Conservation (phyloP, 371 early-diverging fungal genomes). For the Syncephalis plumigaleata region DNA sequence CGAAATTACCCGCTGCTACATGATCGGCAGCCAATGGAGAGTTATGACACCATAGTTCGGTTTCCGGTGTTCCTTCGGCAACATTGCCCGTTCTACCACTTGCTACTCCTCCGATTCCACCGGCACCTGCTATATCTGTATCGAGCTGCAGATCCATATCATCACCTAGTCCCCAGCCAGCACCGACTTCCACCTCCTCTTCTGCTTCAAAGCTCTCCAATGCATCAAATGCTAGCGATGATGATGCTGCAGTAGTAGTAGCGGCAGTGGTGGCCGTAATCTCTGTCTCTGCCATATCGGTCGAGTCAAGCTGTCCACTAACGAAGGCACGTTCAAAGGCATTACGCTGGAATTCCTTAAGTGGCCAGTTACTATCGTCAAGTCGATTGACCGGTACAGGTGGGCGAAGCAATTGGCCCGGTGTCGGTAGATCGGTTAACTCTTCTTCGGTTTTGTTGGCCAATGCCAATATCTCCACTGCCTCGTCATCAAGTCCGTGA, state of each 20-base stretch:
- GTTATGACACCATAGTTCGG: constrained; percentile 60
- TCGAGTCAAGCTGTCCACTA: constrained; percentile 17
- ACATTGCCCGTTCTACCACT: constrained; percentile 21
- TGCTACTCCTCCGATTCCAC: no score
- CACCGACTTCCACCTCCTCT: constrained; percentile 23
- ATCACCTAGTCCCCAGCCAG: constrained; percentile 22
- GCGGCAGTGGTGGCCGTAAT: constrained; percentile 34
- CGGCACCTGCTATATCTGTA: constrained; percentile 30
- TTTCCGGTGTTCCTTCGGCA: constrained; percentile 49
- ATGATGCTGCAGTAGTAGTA: constrained; percentile 34
- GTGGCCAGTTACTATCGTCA: constrained; percentile 75
- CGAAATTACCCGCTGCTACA: constrained; percentile 85
- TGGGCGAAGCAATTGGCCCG: constrained; percentile 30
- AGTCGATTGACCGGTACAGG: constrained; percentile 47
- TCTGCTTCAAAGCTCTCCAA: constrained; percentile 12
- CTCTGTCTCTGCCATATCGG: constrained; percentile 26
- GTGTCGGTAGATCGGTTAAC: constrained; percentile 24
- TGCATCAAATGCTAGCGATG: constrained; percentile 26
- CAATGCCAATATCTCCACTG: constrained; percentile 52
- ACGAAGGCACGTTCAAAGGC: constrained; percentile 45
- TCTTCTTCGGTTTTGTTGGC: constrained; percentile 45
- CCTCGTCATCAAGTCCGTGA: constrained; percentile 69
- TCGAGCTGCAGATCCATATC: constrained; percentile 42
- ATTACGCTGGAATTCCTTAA: constrained; percentile 49
- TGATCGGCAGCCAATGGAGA: constrained; percentile 75